Evolutionary conservation across 169 alveolate genomes (phyloP).

Genomic region (Plasmodium chabaudi): DNA sequence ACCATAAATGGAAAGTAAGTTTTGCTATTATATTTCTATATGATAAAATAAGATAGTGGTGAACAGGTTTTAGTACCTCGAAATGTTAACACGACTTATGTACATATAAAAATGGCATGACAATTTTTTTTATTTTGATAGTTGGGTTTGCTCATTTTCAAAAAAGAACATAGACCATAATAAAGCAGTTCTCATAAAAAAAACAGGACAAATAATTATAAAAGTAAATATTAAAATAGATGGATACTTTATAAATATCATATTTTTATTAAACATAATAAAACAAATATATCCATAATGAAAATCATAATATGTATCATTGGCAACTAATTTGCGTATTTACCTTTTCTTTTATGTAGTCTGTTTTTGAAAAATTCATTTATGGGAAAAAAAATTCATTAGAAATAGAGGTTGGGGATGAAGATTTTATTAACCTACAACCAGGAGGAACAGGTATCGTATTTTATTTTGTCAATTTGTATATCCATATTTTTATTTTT

Average conservation of each 20-base stretch:
- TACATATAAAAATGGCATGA: not conserved
- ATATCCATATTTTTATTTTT: not conserved
- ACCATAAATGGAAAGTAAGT: conserved; percentile 42
- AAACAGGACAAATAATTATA: conserved; percentile 82
- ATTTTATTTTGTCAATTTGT: not conserved
- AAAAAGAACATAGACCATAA: conserved; percentile 83
- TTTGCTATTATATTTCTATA: not conserved
- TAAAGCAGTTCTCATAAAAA: conserved; percentile 77
- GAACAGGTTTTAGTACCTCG: not conserved
- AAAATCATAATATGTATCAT: conserved; percentile 25
- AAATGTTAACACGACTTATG: not conserved
- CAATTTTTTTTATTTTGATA: not conserved
- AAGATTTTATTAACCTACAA: conserved; percentile 47
- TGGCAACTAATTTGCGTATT: not conserved
- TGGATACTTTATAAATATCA: not conserved
- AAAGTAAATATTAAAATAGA: conserved; percentile 49
- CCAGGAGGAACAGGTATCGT: conserved; percentile 67
- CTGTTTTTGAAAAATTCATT: conserved; percentile 62
- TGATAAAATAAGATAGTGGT: not conserved
- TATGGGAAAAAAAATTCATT: conserved; percentile 42
- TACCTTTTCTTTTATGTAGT: conserved; percentile 1
- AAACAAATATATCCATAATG: conserved; percentile 79
- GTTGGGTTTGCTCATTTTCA: conserved; percentile 86
- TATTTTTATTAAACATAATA: conserved; percentile 80
- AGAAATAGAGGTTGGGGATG: conserved; percentile 36